Evolutionary conservation across 2,329 filamentous ascomycete species (phyloP), one percentile per base, ranked within the genome.

Genomic region (Knufia fluminis): DNA sequence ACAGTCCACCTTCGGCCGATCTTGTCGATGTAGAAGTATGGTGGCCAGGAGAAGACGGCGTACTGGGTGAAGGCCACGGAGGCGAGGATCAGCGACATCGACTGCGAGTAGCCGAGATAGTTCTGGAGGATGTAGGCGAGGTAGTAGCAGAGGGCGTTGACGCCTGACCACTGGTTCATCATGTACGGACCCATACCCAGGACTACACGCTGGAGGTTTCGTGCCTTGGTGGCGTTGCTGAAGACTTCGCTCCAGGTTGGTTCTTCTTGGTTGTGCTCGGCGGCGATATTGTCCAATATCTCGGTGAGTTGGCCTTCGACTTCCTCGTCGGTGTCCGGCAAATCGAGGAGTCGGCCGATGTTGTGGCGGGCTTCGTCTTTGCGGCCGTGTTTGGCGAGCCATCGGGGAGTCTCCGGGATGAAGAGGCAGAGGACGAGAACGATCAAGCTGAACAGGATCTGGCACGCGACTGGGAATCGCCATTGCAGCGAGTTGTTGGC

Each of bases 71-170:
- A 60, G 4, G 68, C 63, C 51, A 52, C 68, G n/a, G 72, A 72
- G 23, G 71, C 72, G 2, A 76, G 64, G 3, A 76, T 62, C 4
- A 73, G 61, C 4, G 71, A 66, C 3, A 72, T 62, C 38, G 73
- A 70, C 2, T 63, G 62, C 1, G 60, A 58, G 2, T 75, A 62
- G 1, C 70, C 69, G 33, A 76, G 71, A 47, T 75, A 76, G 3
- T 64, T 46, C 44, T 72, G 59, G 4, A 75, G 63, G 33, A 46
- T 50, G 33, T 46, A 46, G 3, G 48, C 41, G 3, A 46, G 20
- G 40, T 46, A 50, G 41, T 50, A 50, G 8, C 23, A 40, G 12
- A 50, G 32, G 2, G 40, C 24, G 23, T 50, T 50, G 31, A 50
- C 40, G 19, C 48, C 48, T 17, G 39, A 45, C 48, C 48, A 50